Evolutionary conservation across 495 filamentous ascomycete species (phyloP).

Genomic region (Penicillium simplicissimum): DNA sequence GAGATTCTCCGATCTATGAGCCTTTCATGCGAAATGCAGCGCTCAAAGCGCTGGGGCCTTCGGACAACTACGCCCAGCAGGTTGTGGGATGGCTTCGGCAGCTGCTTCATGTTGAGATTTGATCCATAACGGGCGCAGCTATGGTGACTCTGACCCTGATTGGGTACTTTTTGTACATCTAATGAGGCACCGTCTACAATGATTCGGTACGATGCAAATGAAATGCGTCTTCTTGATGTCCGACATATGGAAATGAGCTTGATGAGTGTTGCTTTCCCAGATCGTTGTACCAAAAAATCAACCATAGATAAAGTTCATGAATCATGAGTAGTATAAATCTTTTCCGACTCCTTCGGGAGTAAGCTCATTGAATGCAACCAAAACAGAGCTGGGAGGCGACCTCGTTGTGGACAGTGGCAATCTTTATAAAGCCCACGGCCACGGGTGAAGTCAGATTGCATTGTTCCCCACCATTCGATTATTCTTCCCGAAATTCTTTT

Average conservation of each 20-base stretch:
- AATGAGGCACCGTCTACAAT: not conserved
- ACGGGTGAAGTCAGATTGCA: slow-evolving; percentile 24
- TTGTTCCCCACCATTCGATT: slow-evolving; percentile 31
- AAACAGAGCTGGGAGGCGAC: not conserved
- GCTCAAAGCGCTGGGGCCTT: slow-evolving; percentile 7
- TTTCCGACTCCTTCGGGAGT: too few relatives aligned
- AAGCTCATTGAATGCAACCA: too few relatives aligned
- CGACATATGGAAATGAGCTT: not conserved
- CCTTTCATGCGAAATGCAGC: slow-evolving; percentile 5
- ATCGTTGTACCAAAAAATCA: not conserved
- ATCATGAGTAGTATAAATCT: too few relatives aligned
- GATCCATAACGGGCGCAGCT: not conserved
- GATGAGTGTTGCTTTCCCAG: too few relatives aligned
- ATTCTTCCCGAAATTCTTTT: slow-evolving; percentile 37
- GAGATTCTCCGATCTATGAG: not conserved
- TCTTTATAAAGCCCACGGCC: slow-evolving; percentile 3
- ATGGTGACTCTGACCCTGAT: not conserved
- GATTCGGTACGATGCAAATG: not conserved
- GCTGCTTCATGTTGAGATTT: slow-evolving; percentile 18
- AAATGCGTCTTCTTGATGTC: not conserved
- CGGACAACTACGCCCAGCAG: slow-evolving; percentile 4
- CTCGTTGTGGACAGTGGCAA: slow-evolving; percentile 21
- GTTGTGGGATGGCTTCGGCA: slow-evolving; percentile 19
- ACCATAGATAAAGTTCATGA: too few relatives aligned
- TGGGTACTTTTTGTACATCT: not conserved